Conservation (phyloP, 1,284 basidiomycete species). For the Ustilago tritici region DNA sequence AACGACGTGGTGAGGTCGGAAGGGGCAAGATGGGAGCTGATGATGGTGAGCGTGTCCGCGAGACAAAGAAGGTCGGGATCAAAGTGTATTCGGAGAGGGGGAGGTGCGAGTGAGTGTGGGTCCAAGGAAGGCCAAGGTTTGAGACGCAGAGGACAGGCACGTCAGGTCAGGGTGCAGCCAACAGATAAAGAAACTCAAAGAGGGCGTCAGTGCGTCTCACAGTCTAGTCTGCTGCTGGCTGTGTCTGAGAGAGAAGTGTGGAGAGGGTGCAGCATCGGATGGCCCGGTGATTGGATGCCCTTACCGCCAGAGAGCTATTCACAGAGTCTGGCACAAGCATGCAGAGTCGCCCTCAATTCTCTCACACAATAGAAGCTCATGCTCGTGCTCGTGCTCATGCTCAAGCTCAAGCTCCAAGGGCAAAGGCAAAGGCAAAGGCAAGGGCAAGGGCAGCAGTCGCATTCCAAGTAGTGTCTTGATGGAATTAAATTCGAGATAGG, state of each 20-base stretch:
- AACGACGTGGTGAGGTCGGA: not conserved
- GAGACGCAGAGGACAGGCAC: not conserved
- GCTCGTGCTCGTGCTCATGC: too few species aligned
- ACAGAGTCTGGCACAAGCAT: not conserved
- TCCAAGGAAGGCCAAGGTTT: not conserved
- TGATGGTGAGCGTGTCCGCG: not conserved
- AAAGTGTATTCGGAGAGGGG: not conserved
- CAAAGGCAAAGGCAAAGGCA: not conserved
- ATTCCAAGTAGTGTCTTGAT: not conserved
- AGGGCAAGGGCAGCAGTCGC: too few species aligned
- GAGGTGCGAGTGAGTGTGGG: not conserved
- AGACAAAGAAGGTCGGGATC: not conserved
- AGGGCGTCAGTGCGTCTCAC: not conserved
- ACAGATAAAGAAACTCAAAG: not conserved
- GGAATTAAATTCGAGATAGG: not conserved
- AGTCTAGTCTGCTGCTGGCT: not conserved
- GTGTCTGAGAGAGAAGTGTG: conserved; percentile 2
- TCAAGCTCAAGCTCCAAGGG: not conserved
- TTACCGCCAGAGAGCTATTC: not conserved
- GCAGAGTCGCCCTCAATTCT: not conserved
- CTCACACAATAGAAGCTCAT: not conserved
- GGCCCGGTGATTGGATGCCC: conserved; percentile 3
- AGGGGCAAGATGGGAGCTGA: not conserved
- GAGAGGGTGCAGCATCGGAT: not conserved
- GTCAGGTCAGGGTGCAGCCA: not conserved